Base-by-base conservation (phyloP, 1,139 yeast species). In the Entelexis paramagnoliae region DNA sequence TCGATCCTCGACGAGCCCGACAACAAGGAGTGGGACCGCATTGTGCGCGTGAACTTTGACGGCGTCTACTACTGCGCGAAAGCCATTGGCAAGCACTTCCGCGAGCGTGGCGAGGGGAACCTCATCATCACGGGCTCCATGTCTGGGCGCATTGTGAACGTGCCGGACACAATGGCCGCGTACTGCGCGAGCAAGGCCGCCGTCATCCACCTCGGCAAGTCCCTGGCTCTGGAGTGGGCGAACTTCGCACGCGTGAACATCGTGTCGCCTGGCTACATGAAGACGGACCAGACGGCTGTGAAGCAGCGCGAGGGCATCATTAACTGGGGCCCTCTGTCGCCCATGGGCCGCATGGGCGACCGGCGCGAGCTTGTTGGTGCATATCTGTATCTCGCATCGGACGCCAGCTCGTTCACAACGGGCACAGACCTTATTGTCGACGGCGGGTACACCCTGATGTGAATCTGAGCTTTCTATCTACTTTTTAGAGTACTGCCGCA, bases 161-260 rank as follows among this genome's bases (percentile, higher is more conserved):
- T 80, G 53, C 94, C 93, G 13, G 91, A 84, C 67, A 77, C 80
- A 52, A 93, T 84, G 70, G 81, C 83, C 44, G 85, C 86, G 26
- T 84, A 84, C 72, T 83, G 83, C 68, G 81, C 83, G 64, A 80
- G 89, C 60, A 84, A 84, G 70, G 93, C 94, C 28, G 94, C 88
- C 51, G 84, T 82, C 47, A 75, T 80, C 56, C 93, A 83, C 65
- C 72, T 83, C 65, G 78, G 80, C 55, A 81, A 76, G 68, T 76
- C 87, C 1, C 72, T 85, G 57, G 93, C 91, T 17, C 78, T 81
- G 48, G 95, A 85, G 68, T 84, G 94, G 93, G 85, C 91, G 35
- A 78, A 78, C 62, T 81, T 81, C 49, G 80, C 81, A 63, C 76
- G 94, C 66, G 87, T 83, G 55, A 85, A 85, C 70, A 71, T 83